Conservation (phyloP, 2,329 filamentous ascomycete genomes). For the Venturia asperata region DNA sequence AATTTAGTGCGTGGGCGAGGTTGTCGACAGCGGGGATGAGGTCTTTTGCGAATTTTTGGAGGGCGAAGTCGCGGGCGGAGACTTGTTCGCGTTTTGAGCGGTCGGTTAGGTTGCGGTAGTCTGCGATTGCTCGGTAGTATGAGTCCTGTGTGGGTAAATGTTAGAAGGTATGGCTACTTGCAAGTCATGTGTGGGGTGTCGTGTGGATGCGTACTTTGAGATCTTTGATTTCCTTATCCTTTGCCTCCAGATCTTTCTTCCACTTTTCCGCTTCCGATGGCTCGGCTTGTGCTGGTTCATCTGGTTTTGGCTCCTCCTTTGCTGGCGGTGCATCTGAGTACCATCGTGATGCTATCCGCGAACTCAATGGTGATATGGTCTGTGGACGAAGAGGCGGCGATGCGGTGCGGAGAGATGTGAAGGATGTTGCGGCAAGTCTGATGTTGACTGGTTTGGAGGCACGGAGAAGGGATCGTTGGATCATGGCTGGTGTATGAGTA, state of each 20-base stretch:
- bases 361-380: slow-evolving; percentile 4
- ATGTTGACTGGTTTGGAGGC: slow-evolving; percentile 40
- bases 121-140: slow-evolving; percentile 86
- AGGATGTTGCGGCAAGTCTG: slow-evolving; percentile 33
- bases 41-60: slow-evolving; percentile 89
- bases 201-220: slow-evolving; percentile 62
- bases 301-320: slow-evolving; percentile 28
- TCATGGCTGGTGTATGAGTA: slow-evolving; percentile 32
- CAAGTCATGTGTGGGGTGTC: neutral
- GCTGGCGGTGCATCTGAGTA: slow-evolving; percentile 36
- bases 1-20: slow-evolving; percentile 82
- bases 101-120: slow-evolving; percentile 97
- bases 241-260: slow-evolving; percentile 62
- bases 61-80: slow-evolving; percentile 81
- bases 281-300: slow-evolving; percentile 29
- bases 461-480: slow-evolving; percentile 45
- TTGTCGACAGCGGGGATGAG: slow-evolving; percentile 95
- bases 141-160: slow-evolving; percentile 60
- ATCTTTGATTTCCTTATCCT: slow-evolving; percentile 66
- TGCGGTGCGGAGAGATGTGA: slow-evolving; percentile 29
- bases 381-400: slow-evolving; percentile 9
- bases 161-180: neutral
- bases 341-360: slow-evolving; percentile 27
- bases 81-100: slow-evolving; percentile 87
- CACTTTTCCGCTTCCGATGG: slow-evolving; percentile 31